A percentile compares a stretch with the other conserved stretches of the same genome.
phyloP scores from a whole-genome alignment of 768 basidiomycete genomes.

The Tubosaeta brunneosetosa region DNA sequence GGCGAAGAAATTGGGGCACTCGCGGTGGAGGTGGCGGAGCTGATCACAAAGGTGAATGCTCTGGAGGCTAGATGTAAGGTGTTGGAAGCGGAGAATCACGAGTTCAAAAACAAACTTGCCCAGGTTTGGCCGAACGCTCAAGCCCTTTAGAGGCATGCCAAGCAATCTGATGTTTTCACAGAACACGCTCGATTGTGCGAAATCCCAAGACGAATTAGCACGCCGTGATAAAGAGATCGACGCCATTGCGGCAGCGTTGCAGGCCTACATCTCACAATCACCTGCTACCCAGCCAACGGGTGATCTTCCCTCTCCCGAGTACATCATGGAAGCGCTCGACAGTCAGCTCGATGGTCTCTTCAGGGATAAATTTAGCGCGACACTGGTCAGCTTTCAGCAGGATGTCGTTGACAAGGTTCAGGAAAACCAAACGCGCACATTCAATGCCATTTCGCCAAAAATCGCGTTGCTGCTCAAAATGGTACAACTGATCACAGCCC shows the following conservation, averaged over 20 bases:
- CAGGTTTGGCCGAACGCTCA: slow-evolving; percentile 22
- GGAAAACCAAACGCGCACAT: slow-evolving; percentile 19
- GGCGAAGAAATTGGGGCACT: slow-evolving; percentile 30
- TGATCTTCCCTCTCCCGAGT: slow-evolving; percentile 26
- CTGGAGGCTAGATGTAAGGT: slow-evolving; percentile 18
- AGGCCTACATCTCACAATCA: slow-evolving; percentile 30
- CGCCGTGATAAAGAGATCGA: slow-evolving; percentile 26
- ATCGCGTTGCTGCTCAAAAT: slow-evolving; percentile 26
- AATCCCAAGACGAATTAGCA: slow-evolving; percentile 10
- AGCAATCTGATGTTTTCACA: slow-evolving; percentile 6
- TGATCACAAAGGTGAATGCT: slow-evolving; percentile 27
- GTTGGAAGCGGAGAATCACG: slow-evolving; percentile 27
- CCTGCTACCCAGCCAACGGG: slow-evolving; percentile 8
- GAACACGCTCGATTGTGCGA: slow-evolving; percentile 10
- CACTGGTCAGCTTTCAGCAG: slow-evolving; percentile 18
- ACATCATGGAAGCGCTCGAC: slow-evolving; percentile 26
- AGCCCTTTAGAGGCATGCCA: not conserved
- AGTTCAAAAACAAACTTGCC: slow-evolving; percentile 19
- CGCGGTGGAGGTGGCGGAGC: slow-evolving; percentile 29
- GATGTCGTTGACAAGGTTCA: slow-evolving; percentile 22
- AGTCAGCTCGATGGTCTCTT: slow-evolving; percentile 23
- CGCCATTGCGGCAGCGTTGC: slow-evolving; percentile 28
- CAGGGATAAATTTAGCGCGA: slow-evolving; percentile 20
- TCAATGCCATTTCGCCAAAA: slow-evolving; percentile 25
- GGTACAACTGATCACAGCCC: slow-evolving; percentile 28